Evolutionary conservation across 2,329 filamentous ascomycete genomes (phyloP).

Genomic region (Thielaviopsis punctulata): DNA sequence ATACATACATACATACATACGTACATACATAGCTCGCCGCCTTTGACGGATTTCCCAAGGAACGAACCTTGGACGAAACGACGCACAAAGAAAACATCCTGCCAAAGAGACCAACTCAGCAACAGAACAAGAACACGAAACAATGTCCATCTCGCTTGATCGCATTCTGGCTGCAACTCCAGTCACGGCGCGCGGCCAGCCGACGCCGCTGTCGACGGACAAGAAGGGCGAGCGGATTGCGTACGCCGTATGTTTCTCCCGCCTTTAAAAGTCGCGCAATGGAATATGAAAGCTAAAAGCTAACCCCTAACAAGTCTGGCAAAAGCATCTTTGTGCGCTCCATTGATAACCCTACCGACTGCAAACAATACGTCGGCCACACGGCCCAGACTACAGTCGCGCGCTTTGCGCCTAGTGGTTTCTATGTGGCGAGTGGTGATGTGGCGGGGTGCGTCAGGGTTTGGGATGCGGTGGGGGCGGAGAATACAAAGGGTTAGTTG

Average conservation of each 20-base stretch:
- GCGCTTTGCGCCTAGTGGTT: constrained; percentile 83
- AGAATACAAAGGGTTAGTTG: constrained; percentile 54
- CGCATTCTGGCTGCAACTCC: constrained; percentile 75
- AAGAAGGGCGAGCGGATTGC: constrained; percentile 80
- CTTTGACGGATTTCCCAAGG: no score
- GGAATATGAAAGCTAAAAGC: neutral
- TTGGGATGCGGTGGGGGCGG: constrained; percentile 79
- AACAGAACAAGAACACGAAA: neutral
- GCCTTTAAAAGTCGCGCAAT: no score
- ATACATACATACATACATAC: no score
- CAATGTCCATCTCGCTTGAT: constrained; percentile 38
- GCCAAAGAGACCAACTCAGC: no score
- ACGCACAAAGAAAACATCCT: no score
- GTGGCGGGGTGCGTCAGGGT: constrained; percentile 68
- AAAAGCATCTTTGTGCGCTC: constrained; percentile 94
- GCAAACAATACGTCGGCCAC: constrained; percentile 85
- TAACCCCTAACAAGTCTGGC: constrained; percentile 44
- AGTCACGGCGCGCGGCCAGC: constrained; percentile 65
- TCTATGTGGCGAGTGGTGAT: constrained; percentile 88
- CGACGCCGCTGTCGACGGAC: constrained; percentile 77
- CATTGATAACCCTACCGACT: constrained; percentile 72
- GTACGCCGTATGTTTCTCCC: constrained; percentile 54
- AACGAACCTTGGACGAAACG: no score
- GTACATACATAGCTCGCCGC: no score
- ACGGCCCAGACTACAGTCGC: constrained; percentile 80